Conservation (phyloP, 1,284 basidiomycete genomes). For the Tilletia walkeri region DNA sequence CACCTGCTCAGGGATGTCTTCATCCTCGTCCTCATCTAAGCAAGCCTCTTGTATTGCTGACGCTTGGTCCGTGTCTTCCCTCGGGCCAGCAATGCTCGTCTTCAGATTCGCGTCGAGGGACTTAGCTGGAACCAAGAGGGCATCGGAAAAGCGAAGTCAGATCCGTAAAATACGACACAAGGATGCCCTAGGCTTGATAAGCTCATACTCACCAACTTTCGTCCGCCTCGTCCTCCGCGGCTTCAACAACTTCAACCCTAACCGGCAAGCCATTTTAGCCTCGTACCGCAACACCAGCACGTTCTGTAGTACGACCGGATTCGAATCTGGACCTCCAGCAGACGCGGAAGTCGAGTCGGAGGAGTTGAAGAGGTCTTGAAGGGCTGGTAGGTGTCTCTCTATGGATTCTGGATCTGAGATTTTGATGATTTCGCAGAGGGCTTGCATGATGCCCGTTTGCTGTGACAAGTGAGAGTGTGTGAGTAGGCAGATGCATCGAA, state of each 20-base stretch:
- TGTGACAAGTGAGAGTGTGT: conserved; percentile 57
- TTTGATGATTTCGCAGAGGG: conserved; percentile 72
- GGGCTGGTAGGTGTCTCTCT: conserved; percentile 22
- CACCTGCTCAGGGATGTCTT: conserved; percentile 68
- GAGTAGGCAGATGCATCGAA: too few relatives aligned
- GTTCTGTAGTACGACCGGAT: conserved; percentile 21
- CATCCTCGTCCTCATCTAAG: conserved; percentile 1
- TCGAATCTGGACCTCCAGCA: not conserved
- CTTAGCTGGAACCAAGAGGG: not conserved
- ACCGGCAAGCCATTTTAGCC: conserved; percentile 45
- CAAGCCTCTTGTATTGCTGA: not conserved
- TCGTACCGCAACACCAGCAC: conserved; percentile 42
- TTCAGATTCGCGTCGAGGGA: not conserved
- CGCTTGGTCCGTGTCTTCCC: too few relatives aligned
- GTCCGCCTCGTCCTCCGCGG: conserved; percentile 25
- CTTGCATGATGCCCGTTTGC: conserved; percentile 71
- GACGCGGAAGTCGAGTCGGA: conserved; percentile 26
- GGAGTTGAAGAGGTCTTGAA: conserved; percentile 36
- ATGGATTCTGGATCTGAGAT: conserved; percentile 57
- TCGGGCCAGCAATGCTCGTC: not conserved
- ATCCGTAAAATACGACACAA: too few relatives aligned
- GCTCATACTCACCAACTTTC: not conserved
- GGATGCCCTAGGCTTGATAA: too few relatives aligned
- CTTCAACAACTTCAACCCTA: conserved; percentile 45
- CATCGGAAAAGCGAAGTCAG: too few relatives aligned